Conservation (phyloP, 2,329 filamentous ascomycete species). For the Diaporthe amygdali region DNA sequence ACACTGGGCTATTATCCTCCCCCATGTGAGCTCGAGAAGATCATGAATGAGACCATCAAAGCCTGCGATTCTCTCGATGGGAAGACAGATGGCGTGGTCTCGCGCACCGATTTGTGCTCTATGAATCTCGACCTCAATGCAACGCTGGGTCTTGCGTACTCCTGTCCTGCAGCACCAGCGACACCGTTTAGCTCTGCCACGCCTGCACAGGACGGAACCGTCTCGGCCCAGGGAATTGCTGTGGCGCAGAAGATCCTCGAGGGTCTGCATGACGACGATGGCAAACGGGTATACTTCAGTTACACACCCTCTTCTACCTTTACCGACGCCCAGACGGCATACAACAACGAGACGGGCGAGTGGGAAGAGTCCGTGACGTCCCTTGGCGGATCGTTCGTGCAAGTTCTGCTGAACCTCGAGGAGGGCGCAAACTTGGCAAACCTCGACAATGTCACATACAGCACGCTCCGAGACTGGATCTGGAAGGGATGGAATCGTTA, state of each 20-base stretch:
- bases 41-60: constrained; percentile 20
- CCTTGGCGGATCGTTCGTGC: constrained; percentile 17
- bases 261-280: constrained; percentile 40
- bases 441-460: constrained; percentile 53
- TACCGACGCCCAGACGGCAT: constrained; percentile 37
- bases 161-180: constrained; percentile 3
- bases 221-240: constrained; percentile 22
- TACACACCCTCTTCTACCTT: constrained; percentile 38
- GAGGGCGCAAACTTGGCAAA: constrained; percentile 38
- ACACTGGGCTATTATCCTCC: constrained; percentile 47
- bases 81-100: constrained; percentile 23
- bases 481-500: constrained; percentile 51
- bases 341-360: constrained; percentile 33
- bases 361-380: constrained; percentile 29
- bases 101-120: constrained; percentile 39
- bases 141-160: constrained; percentile 48
- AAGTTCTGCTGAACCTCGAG: constrained; percentile 7
- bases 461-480: constrained; percentile 57
- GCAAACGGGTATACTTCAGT: constrained; percentile 40
- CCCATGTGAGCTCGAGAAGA: constrained; percentile 34
- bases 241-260: constrained; percentile 38
- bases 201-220: constrained; percentile 21
- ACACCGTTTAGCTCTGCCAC: constrained; percentile 19
- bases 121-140: constrained; percentile 48
- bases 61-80: constrained; percentile 19